These are phyloP conservation scores for Papiliotrema fonsecae DNA, from an alignment of 1,284 basidiomycete species.

Conservation along the genomic window DNA sequence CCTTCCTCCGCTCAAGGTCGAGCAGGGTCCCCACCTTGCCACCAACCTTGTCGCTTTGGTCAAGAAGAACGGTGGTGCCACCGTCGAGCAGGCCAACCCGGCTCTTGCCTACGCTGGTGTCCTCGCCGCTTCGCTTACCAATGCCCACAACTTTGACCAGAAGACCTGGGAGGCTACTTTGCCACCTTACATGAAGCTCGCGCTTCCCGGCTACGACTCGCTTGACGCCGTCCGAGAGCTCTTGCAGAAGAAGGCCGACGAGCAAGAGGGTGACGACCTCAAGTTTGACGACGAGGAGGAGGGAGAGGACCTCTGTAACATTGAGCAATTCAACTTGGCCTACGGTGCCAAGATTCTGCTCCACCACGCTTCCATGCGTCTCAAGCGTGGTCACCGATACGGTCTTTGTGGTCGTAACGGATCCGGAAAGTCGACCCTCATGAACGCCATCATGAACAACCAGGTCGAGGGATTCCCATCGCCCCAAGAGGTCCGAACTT, in stretches of 20 bases:
- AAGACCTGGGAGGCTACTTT: slow-evolving; percentile 76
- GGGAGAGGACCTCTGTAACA: slow-evolving; percentile 94
- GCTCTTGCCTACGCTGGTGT: slow-evolving; percentile 67
- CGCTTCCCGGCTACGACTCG: slow-evolving; percentile 62
- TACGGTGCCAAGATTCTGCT: slow-evolving; percentile 98
- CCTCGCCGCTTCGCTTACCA: slow-evolving; percentile 79
- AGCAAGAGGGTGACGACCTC: slow-evolving; percentile 65
- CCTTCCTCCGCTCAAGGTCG: slow-evolving; percentile 73
- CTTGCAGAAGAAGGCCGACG: slow-evolving; percentile 80
- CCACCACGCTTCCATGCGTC: slow-evolving; percentile 90
- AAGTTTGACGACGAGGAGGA: slow-evolving; percentile 86
- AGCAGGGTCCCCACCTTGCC: slow-evolving; percentile 63
- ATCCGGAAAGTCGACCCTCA: slow-evolving; percentile 96
- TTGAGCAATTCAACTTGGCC: slow-evolving; percentile 77
- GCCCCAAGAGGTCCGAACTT: slow-evolving; percentile 90
- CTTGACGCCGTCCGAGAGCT: slow-evolving; percentile 71
- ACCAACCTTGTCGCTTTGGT: slow-evolving; percentile 67
- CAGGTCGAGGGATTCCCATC: slow-evolving; percentile 95
- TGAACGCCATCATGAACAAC: slow-evolving; percentile 92
- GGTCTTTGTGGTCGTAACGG: slow-evolving; percentile 98
- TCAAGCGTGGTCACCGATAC: slow-evolving; percentile 98
- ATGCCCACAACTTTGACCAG: slow-evolving; percentile 86
- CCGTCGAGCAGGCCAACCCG: slow-evolving; percentile 56
- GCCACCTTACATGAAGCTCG: slow-evolving; percentile 68
- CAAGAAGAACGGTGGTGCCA: slow-evolving; percentile 67